Base-by-base conservation (phyloP, 148 eudicot species). In the Mesembryanthemum crystallinum region DNA sequence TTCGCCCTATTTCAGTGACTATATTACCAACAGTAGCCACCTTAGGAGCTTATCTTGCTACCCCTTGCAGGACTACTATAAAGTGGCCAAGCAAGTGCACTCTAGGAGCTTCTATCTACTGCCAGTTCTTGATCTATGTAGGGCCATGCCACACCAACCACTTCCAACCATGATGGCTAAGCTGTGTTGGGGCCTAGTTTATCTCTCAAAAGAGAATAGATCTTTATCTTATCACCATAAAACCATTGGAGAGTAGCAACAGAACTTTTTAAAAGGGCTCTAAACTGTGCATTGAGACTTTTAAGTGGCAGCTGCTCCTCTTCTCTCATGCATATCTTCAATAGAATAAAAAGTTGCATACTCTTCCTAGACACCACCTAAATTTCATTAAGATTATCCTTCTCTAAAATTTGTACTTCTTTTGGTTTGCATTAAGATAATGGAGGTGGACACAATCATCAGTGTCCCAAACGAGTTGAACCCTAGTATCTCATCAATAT, bases 301-400 rank as follows among this genome's bases (percentile, higher is more conserved):
- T 14, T 3, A 47, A 47, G 14, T 10, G 52, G 52, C 52, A 47
- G 52, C 18, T 47, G 3, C 18, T 47, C 52, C 14, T 47, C 12
- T 11, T 47, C 14, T 47, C 52, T 10, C 18, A 14, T 15, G 12
- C 18, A 2, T 15, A 12, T 47, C 18, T 47, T 47, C 52, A 47
- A 13, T 14, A 47, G 18, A 47, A 39, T 39, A 39, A 39, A 9
- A 39, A 39, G n/a, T n/a, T 39, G 52, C 18, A 47, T 47, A 8
- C 3, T 47, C 52, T 30, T 15, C 30, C 7, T 67, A 42, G 45
- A 67, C 28, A 27, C 33, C 8, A 24, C 29, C 29, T 21, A 4
- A 23, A 27, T 7, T 69, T 24, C 73, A 69, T 29, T 47, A 49
- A 69, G 73, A 28, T 47, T 47, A 47, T 47, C 37, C 59, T 49